Conservation (phyloP, 768 basidiomycete genomes). For the Wakefieldia striispora region DNA sequence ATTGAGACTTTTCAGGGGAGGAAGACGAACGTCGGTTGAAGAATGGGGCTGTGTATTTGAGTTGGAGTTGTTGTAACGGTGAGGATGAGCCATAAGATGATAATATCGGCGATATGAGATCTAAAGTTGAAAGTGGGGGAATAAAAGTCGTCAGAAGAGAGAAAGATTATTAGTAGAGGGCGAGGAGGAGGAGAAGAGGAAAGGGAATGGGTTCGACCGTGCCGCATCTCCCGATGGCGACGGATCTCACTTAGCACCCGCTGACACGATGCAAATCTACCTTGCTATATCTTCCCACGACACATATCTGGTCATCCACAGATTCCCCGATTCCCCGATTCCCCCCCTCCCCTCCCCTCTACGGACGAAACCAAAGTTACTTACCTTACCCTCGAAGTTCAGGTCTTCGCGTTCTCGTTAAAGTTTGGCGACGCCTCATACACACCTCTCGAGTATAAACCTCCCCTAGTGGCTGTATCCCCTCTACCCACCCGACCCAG, state of each 20-base stretch:
- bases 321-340: slow-evolving; percentile 32
- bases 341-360: too few relatives aligned
- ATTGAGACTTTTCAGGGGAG: slow-evolving; percentile 73
- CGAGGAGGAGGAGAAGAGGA: slow-evolving; percentile 6
- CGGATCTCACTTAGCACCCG: slow-evolving; percentile 44
- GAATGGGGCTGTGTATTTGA: slow-evolving; percentile 34
- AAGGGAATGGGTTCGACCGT: slow-evolving; percentile 35
- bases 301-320: slow-evolving; percentile 15
- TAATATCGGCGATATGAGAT: too few relatives aligned
- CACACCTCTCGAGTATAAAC: too few relatives aligned
- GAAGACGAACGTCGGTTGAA: slow-evolving; percentile 53
- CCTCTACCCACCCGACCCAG: slow-evolving; percentile 29
- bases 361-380: too few relatives aligned
- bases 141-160: too few relatives aligned
- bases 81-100: slow-evolving; percentile 32
- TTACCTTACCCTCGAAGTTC: too few relatives aligned
- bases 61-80: slow-evolving; percentile 24
- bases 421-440: too few relatives aligned
- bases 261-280: slow-evolving; percentile 33
- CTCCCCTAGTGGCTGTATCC: too few relatives aligned
- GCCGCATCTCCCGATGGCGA: slow-evolving; percentile 66
- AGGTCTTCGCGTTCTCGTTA: too few relatives aligned
- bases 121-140: too few relatives aligned
- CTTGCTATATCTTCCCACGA: slow-evolving; percentile 26
- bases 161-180: neutral